Base-by-base conservation (phyloP, 164 flowering plant genomes). In the Saururus chinensis region DNA sequence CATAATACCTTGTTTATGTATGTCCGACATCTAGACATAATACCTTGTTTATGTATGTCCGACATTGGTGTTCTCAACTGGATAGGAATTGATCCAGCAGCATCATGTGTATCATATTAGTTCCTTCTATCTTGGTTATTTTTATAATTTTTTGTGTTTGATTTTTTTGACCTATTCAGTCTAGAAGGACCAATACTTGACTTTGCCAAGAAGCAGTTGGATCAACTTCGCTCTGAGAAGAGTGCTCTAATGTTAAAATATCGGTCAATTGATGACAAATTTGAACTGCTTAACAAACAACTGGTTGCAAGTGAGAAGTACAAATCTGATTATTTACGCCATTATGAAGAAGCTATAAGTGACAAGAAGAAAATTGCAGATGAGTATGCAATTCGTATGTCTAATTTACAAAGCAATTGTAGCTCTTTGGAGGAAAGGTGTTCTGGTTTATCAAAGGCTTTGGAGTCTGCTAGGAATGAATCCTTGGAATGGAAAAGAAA, bases 111-210 rank as follows among this genome's bases (percentile, higher is more conserved):
- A 45, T 45, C 17, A 12, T 45, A 12, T 7, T 45, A 17, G 17
- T 12, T 45, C 7, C 14, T 53, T 26, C 59, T 56, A 22, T 56
- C 4, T 56, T 4, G 26, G 19, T 53, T 24, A 56, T 5, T 26
- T 25, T 24, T 9, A 22, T 55, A 25, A n/a, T 54, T 25, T n/a
- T 40, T 23, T 62, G 22, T 40, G 60, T 48, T 23, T 61, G 55
- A 63, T 51, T 57, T 16, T 63, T 22, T n/a, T 25, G 13, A 21
- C 59, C 41, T 73, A 55, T 26, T 23, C 86, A 95, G 99, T 74
- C 80, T 92, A 82, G 92, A 89, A 67, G 99, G 98, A 52, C 92
- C 91, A 6, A 65, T 95, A 69, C 71, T 72, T 22, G 96, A 89
- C 67, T 80, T 91, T 51, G 73, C 75, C 42, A 89, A 81, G 79